Conservation (phyloP, 1,284 basidiomycete genomes). For the Leccinum griseonigrum region DNA sequence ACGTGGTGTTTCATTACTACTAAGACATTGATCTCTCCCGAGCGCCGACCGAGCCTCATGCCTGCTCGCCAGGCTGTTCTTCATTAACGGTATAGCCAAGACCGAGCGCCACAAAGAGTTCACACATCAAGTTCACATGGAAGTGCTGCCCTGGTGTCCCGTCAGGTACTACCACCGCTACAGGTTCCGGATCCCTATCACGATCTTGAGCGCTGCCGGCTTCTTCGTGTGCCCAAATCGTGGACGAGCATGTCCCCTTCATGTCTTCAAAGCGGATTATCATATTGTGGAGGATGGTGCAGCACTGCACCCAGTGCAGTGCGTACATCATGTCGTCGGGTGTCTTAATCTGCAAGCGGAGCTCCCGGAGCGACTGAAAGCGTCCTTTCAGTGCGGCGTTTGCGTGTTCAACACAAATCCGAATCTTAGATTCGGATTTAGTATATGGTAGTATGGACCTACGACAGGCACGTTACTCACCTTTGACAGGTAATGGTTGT, state of each 20-base stretch:
- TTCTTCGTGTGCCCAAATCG: neutral
- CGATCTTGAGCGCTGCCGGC: neutral
- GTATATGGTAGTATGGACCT: too few species aligned
- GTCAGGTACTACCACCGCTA: neutral
- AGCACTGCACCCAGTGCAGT: neutral
- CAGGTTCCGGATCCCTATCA: neutral
- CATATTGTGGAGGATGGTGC: conserved; percentile 4
- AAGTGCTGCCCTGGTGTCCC: neutral
- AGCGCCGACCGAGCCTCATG: too few species aligned
- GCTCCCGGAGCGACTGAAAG: neutral
- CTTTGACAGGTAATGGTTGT: conserved; percentile 1
- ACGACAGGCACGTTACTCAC: neutral
- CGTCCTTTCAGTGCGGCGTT: neutral
- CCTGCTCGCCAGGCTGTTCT: too few species aligned
- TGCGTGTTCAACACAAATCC: neutral
- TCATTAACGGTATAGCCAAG: neutral
- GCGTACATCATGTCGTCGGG: neutral
- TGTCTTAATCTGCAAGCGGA: neutral
- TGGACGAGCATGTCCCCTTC: too few species aligned
- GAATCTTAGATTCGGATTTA: too few species aligned
- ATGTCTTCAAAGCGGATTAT: neutral
- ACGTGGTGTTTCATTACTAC: too few species aligned
- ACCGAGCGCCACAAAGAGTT: neutral
- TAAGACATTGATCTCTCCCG: too few species aligned
- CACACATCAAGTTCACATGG: neutral